Percentiles rank a stretch among this genome's conserved stretches.
Conservation (phyloP, 1,139 yeast genomes). For the Dujonia santamariae region DNA sequence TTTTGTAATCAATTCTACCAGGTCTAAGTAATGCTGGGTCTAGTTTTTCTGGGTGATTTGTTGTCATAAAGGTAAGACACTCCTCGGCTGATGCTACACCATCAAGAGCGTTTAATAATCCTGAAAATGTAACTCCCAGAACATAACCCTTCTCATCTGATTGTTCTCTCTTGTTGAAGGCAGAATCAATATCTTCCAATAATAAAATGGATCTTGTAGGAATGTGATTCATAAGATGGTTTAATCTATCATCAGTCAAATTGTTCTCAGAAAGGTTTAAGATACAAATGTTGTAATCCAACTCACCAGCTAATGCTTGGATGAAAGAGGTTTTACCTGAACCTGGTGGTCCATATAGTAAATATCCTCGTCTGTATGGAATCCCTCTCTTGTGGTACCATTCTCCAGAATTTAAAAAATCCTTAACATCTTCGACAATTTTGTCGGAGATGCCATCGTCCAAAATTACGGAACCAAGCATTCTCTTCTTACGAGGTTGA, state of each 20-base stretch:
- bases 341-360: slow-evolving; percentile 97
- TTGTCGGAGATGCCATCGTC: slow-evolving; percentile 70
- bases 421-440: slow-evolving; percentile 70
- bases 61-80: slow-evolving; percentile 94
- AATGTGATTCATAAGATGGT: slow-evolving; percentile 92
- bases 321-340: slow-evolving; percentile 95
- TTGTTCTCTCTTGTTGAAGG: slow-evolving; percentile 81
- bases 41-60: slow-evolving; percentile 90
- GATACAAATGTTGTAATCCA: slow-evolving; percentile 93
- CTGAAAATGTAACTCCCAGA: slow-evolving; percentile 94
- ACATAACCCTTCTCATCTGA: slow-evolving; percentile 68
- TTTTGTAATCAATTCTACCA: slow-evolving; percentile 88
- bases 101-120: slow-evolving; percentile 87
- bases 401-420: slow-evolving; percentile 72
- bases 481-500: slow-evolving; percentile 85
- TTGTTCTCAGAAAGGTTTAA: slow-evolving; percentile 87
- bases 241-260: slow-evolving; percentile 88
- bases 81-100: slow-evolving; percentile 99
- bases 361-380: slow-evolving; percentile 93
- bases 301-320: slow-evolving; percentile 94
- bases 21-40: slow-evolving; percentile 89
- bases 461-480: slow-evolving; percentile 79
- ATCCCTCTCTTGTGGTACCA: slow-evolving; percentile 97
- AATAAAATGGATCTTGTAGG: slow-evolving; percentile 85
- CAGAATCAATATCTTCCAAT: slow-evolving; percentile 94